Base-by-base conservation (phyloP, 2,329 filamentous ascomycete genomes). In the Allantophomopsis lycopodina region DNA sequence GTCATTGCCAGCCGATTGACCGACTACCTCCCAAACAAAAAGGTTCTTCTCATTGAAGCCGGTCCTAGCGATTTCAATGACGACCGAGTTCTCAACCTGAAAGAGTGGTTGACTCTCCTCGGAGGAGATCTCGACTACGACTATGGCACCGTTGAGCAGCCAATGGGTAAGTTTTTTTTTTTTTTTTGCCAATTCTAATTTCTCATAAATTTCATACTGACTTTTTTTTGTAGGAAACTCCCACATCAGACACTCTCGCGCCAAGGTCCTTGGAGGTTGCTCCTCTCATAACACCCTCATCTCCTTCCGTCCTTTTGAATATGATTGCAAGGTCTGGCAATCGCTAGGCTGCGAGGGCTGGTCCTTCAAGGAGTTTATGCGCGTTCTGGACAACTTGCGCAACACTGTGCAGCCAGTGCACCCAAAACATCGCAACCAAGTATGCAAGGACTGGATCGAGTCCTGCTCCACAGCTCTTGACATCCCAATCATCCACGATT, bases 271-370 rank as follows among this genome's bases (percentile, higher is more conserved):
- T 21, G 87, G 87, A 50, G 87, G 87, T 49, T 94, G 87, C 69
- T 93, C 86, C 35, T 89, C 83, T 43, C 87, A 94, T 71, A 94
- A 94, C 64, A 94, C 87, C 15, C 69, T 94, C 52, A 94, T 94
- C 60, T 91, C 83, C 14, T 94, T 94, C 73, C 76, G 86, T 18
- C 85, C 87, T 7, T 93, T 94, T 56, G 77, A 87, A 60, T 88
- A 93, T 60, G 87, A 94, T 61, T 75, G 83, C 64, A 72, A 84
- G 55, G 72, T 83, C 51, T 94, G 87, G 87, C 79, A 88, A 53
- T 73, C 73, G 23, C 68, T 84, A 54, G 87, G 87, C 44, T 87
- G 82, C 64, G 75, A 73, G 56, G 86, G 86, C 52, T 94, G 87
- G 87, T 76, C 73, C 54, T 94, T 93, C 63, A 77, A 84, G 55